phyloP scores from a whole-genome alignment of 139 green algal genomes.

The Chlorella sp. region DNA sequence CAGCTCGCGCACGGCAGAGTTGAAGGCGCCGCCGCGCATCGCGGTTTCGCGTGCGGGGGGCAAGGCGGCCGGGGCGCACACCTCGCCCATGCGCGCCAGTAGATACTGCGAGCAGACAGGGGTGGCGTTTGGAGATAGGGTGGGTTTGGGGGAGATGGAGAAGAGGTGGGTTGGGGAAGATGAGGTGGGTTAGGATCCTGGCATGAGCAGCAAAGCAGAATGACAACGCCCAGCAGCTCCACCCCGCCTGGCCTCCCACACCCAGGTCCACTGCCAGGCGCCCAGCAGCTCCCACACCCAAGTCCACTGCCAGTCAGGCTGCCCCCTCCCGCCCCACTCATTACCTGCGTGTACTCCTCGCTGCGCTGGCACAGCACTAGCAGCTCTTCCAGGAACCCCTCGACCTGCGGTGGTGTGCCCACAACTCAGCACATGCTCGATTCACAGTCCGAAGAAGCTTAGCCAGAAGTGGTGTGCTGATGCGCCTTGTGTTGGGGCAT shows the following conservation, averaged over 20 bases:
- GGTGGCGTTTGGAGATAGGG: background rate
- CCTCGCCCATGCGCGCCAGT: slow-evolving; percentile 67
- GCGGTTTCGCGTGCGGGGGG: slow-evolving; percentile 51
- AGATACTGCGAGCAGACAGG: slow-evolving; percentile 63
- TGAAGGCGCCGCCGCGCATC: slow-evolving; percentile 61
- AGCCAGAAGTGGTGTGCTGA: too few relatives aligned
- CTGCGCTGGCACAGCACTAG: slow-evolving; percentile 78
- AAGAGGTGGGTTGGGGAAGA: background rate
- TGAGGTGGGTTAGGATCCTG: background rate
- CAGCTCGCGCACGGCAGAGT: slow-evolving; percentile 77
- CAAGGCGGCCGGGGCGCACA: slow-evolving; percentile 40
- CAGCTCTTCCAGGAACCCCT: slow-evolving; percentile 82
- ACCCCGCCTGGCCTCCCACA: too few relatives aligned
- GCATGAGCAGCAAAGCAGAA: background rate
- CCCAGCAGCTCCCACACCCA: background rate
- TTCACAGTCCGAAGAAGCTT: too few relatives aligned
- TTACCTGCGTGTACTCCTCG: slow-evolving; percentile 88
- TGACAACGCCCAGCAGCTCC: too few relatives aligned
- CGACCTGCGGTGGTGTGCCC: too few relatives aligned
- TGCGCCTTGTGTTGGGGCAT: too few relatives aligned
- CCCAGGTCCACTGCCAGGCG: background rate
- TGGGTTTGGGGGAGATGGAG: background rate
- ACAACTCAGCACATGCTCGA: too few relatives aligned
- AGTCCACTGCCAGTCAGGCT: too few relatives aligned
- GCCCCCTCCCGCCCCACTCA: background rate